Conservation (phyloP, 164 flowering plant species). For the Cinnamomum chago region DNA sequence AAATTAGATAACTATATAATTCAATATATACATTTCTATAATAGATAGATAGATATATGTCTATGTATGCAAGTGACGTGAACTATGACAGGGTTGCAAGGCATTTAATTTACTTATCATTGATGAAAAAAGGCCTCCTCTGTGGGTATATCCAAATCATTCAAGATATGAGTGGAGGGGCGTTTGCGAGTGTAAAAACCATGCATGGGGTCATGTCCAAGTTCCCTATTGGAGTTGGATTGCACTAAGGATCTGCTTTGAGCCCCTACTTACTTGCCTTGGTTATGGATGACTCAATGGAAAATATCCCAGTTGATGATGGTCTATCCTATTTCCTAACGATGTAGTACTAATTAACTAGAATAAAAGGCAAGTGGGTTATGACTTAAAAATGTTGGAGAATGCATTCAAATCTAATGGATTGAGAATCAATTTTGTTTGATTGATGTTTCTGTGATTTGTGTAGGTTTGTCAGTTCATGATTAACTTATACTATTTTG, state of each 20-base stretch:
- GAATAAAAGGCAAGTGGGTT: too few species aligned
- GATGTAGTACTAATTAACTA: too few species aligned
- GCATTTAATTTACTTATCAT: neutral
- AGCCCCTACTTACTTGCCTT: neutral
- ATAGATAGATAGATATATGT: too few species aligned
- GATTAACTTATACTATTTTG: neutral
- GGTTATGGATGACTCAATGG: neutral
- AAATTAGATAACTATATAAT: neutral
- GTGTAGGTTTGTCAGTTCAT: neutral
- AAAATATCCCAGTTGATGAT: neutral
- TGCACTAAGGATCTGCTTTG: neutral
- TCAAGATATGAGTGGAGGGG: too few species aligned
- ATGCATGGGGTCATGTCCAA: neutral
- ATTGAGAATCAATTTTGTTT: too few species aligned
- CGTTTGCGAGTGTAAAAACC: too few species aligned
- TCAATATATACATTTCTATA: too few species aligned
- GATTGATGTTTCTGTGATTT: too few species aligned
- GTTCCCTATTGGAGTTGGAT: neutral
- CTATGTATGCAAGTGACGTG: neutral
- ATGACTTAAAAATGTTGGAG: too few species aligned
- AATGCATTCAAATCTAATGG: too few species aligned
- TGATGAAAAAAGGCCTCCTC: neutral
- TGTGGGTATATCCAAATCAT: neutral
- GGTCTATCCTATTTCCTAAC: too few species aligned
- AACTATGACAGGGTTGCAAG: neutral